A percentile compares a stretch with the other conserved stretches of the same genome.
These are phyloP conservation scores for Arachnopeziza araneosa DNA, from an alignment of 2,329 filamentous ascomycete species.

Conservation along the genomic window DNA sequence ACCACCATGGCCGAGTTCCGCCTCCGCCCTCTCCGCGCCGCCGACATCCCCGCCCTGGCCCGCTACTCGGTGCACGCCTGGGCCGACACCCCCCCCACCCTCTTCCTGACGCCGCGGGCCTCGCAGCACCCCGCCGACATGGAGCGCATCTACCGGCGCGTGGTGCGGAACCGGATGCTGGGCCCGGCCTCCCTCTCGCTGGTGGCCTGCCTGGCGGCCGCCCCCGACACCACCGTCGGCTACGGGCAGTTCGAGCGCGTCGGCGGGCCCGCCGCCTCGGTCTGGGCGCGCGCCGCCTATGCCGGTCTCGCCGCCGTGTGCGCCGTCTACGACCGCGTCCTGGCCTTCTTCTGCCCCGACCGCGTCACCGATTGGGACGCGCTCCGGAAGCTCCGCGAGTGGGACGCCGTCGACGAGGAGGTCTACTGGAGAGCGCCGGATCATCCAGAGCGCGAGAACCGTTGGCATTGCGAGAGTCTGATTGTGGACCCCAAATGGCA, in stretches of 20 bases:
- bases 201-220: slow-evolving; percentile 6
- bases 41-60: slow-evolving; percentile 11
- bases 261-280: slow-evolving; percentile 4
- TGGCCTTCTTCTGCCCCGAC: slow-evolving; percentile 15
- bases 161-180: not conserved
- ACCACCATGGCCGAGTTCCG: not conserved
- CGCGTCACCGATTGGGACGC: slow-evolving; percentile 7
- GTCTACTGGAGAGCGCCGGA: slow-evolving; percentile 13
- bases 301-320: not conserved
- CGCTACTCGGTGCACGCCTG: slow-evolving; percentile 11
- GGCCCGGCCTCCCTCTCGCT: not conserved
- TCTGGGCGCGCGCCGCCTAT: no score
- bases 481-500: slow-evolving; percentile 20
- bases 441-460: slow-evolving; percentile 15
- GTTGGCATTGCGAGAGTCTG: slow-evolving; percentile 21
- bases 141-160: not conserved
- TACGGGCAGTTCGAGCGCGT: slow-evolving; percentile 16
- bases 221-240: slow-evolving; percentile 10
- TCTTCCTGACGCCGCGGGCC: slow-evolving; percentile 6
- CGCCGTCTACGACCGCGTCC: slow-evolving; percentile 5
- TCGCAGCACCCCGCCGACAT: not conserved
- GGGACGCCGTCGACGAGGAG: slow-evolving; percentile 7
- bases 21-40: slow-evolving; percentile 14
- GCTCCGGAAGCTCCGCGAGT: slow-evolving; percentile 4
- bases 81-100: slow-evolving; percentile 5